Evolutionary conservation across 495 filamentous ascomycete genomes (phyloP).

Genomic region (Neurospora pannonica): DNA sequence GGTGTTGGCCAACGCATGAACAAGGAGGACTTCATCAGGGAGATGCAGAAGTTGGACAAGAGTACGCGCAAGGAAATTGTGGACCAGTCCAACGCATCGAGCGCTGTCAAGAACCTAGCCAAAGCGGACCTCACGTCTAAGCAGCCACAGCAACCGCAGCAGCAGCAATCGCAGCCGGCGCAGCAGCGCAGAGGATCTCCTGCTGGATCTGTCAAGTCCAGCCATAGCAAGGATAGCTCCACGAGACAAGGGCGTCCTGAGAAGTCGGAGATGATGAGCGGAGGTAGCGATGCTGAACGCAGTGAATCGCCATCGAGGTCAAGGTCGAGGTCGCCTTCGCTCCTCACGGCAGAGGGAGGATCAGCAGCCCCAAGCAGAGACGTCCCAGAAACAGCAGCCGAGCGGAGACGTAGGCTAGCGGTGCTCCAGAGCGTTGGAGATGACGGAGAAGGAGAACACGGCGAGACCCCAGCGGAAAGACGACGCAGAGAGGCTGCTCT

Average conservation of each 20-base stretch:
- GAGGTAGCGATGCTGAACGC: conserved; percentile 10
- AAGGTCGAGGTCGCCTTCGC: not conserved
- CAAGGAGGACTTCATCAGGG: conserved; percentile 82
- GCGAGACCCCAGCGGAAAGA: conserved; percentile 76
- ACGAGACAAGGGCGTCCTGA: not conserved
- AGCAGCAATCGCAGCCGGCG: conserved; percentile 2
- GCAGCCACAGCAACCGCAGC: conserved; percentile 10
- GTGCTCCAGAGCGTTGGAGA: conserved; percentile 23
- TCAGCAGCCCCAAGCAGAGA: conserved; percentile 13
- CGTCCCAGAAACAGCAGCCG: conserved; percentile 28
- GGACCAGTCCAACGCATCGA: conserved; percentile 55
- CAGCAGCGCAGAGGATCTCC: conserved; percentile 1
- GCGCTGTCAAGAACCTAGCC: conserved; percentile 45
- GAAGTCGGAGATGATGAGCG: conserved; percentile 7
- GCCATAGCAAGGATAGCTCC: not conserved
- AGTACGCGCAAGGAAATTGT: conserved; percentile 62
- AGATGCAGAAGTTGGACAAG: conserved; percentile 73
- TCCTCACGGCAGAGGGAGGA: conserved; percentile 2
- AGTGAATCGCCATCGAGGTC: conserved; percentile 10
- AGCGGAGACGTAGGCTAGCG: conserved; percentile 33
- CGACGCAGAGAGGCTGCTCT: conserved; percentile 76
- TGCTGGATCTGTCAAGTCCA: not conserved
- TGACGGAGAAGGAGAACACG: conserved; percentile 32
- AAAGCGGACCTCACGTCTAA: conserved; percentile 31
- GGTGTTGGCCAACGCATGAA: conserved; percentile 66